These are phyloP conservation scores for Acacia concinna DNA, from an alignment of 331 rosid species.

Conservation along the genomic window DNA sequence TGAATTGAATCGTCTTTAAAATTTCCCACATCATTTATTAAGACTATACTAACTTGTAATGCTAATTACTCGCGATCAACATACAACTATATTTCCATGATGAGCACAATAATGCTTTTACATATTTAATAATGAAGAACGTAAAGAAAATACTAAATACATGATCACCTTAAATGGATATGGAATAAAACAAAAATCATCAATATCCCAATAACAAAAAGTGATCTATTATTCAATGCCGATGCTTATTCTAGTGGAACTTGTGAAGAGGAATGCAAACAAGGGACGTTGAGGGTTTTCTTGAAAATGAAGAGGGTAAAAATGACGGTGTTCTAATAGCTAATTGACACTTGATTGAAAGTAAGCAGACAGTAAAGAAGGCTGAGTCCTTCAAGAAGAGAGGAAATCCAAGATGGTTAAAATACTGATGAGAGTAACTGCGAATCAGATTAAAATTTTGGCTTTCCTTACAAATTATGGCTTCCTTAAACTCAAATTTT, in stretches of 20 bases:
- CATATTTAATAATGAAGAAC: not conserved
- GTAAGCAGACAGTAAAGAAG: not conserved
- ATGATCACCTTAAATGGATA: not conserved
- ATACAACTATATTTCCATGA: not conserved
- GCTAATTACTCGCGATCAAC: not conserved
- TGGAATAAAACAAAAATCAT: not conserved
- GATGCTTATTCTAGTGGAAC: not conserved
- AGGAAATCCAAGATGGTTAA: not conserved
- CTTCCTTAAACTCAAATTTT: not conserved
- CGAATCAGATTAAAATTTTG: not conserved
- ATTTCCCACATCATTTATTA: not conserved
- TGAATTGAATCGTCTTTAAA: not conserved
- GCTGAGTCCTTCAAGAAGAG: not conserved
- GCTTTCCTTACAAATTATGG: too few species aligned
- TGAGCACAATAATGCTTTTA: not conserved
- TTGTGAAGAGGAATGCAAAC: not conserved
- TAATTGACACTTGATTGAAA: not conserved
- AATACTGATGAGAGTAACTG: not conserved
- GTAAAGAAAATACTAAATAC: not conserved
- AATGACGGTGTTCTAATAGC: not conserved
- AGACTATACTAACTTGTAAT: not conserved
- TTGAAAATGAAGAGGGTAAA: not conserved
- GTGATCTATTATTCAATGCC: not conserved
- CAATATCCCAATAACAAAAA: not conserved
- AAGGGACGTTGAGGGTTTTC: not conserved